Evolutionary conservation across 768 basidiomycete species (phyloP).

Genomic region (Lactarius deliciosus): DNA sequence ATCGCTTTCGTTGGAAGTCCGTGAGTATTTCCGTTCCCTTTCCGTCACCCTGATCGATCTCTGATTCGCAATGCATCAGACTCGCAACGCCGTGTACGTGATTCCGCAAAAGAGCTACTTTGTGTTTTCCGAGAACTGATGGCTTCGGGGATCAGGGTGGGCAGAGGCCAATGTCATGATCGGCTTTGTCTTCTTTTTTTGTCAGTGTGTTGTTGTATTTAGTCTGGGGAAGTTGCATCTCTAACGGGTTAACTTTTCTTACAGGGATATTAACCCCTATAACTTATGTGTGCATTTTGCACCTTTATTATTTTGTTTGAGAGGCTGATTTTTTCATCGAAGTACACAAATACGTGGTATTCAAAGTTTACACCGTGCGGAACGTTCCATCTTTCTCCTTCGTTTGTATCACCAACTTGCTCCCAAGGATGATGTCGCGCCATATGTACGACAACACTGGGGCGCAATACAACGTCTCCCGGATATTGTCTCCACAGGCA

Average conservation of each 20-base stretch:
- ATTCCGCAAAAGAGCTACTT: background rate
- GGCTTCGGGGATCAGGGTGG: slow-evolving; percentile 46
- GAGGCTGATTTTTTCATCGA: background rate
- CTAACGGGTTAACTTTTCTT: slow-evolving; percentile 12
- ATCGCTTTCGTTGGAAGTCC: slow-evolving; percentile 31
- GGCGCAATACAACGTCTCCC: slow-evolving; percentile 41
- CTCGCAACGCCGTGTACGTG: slow-evolving; percentile 67
- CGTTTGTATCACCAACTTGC: background rate
- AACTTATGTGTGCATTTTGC: slow-evolving; percentile 32
- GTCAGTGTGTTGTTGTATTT: slow-evolving; percentile 33
- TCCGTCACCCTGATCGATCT: background rate
- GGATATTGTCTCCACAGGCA: slow-evolving; percentile 40
- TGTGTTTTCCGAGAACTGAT: slow-evolving; percentile 4
- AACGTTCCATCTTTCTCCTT: background rate
- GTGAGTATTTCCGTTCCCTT: slow-evolving; percentile 14
- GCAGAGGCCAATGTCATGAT: slow-evolving; percentile 68
- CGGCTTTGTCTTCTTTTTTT: slow-evolving; percentile 49
- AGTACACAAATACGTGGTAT: slow-evolving; percentile 41
- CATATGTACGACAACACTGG: slow-evolving; percentile 47
- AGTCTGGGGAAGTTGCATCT: background rate
- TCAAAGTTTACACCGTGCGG: slow-evolving; percentile 41
- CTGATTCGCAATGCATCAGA: slow-evolving; percentile 10
- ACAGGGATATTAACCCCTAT: slow-evolving; percentile 43
- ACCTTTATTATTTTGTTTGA: background rate
- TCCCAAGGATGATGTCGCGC: slow-evolving; percentile 42